Conservation (phyloP, 1,284 basidiomycete species). For the Leccinum holopus region DNA sequence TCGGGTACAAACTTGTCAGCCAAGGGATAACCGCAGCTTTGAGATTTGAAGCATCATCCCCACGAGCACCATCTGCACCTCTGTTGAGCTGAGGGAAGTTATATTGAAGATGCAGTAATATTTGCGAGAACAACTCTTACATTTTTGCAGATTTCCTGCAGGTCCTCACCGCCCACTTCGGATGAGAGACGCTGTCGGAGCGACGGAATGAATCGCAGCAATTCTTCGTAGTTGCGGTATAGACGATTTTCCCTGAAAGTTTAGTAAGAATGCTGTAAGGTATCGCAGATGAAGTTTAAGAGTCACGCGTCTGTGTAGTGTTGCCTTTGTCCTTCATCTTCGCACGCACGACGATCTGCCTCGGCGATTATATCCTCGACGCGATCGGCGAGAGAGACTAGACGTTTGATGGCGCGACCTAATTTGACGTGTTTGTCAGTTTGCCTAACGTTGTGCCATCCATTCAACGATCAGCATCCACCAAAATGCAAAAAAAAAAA, state of each 20-base stretch:
- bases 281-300: too few species aligned
- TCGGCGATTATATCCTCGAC: too few species aligned
- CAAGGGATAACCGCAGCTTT: conserved; percentile 4
- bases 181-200: neutral
- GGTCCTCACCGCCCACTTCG: neutral
- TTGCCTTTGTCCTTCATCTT: too few species aligned
- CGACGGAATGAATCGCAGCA: neutral
- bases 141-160: neutral
- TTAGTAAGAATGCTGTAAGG: too few species aligned
- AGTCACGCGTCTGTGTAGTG: too few species aligned
- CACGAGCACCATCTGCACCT: conserved; percentile 8
- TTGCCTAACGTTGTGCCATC: too few species aligned
- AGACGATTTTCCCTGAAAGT: neutral
- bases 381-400: too few species aligned
- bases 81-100: conserved; percentile 1
- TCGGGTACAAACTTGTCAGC: neutral
- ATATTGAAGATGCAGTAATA: neutral
- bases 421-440: too few species aligned
- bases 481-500: too few species aligned
- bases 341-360: too few species aligned
- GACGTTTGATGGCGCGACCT: too few species aligned
- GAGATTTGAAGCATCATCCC: conserved; percentile 4
- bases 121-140: neutral
- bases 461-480: too few species aligned
- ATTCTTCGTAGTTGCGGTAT: neutral